These are phyloP conservation scores for Umbelopsis vinacea DNA, from an alignment of 192 early-diverging fungal genomes.

Conservation along the genomic window DNA sequence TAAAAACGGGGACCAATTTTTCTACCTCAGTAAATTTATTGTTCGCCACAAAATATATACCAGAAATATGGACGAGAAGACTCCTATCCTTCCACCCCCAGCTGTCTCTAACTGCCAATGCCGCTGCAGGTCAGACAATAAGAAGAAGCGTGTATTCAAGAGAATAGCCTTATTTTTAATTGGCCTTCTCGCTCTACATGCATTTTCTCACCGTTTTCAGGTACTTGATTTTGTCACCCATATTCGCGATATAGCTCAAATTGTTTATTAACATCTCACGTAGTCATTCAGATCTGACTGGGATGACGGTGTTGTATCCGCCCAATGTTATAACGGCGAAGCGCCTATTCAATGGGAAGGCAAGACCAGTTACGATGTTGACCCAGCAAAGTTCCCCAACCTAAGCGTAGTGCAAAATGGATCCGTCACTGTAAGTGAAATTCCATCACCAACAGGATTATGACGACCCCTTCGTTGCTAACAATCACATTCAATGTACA, in stretches of 20 bases:
- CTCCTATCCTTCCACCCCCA: conserved; percentile 3
- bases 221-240: background rate
- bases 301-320: no score
- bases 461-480: background rate
- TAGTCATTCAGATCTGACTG: no score
- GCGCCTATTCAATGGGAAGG: background rate
- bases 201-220: background rate
- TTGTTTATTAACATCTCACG: background rate
- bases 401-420: background rate
- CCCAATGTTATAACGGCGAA: background rate
- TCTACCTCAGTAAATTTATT: no score
- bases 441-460: background rate
- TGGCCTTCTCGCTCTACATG: background rate
- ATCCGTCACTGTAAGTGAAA: background rate
- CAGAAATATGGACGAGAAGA: conserved; percentile 12
- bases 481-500: background rate
- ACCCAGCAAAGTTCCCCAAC: background rate
- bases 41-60: background rate
- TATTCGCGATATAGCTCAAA: background rate
- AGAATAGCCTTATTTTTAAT: background rate
- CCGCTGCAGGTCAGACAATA: background rate
- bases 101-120: background rate
- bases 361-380: background rate
- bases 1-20: background rate
- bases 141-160: background rate